Base-by-base conservation (phyloP, 2,329 filamentous ascomycete species). In the Nemania diffusa region DNA sequence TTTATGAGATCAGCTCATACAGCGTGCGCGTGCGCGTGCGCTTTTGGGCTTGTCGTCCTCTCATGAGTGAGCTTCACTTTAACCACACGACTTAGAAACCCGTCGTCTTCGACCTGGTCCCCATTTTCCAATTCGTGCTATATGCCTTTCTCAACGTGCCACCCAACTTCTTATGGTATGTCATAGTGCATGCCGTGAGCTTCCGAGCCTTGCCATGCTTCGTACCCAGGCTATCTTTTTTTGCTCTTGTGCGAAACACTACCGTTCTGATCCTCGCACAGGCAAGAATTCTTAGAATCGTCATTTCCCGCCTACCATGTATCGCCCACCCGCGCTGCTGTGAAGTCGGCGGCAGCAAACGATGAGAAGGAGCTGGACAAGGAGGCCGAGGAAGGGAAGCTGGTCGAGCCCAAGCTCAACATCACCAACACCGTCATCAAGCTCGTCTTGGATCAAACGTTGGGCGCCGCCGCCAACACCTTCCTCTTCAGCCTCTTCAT, bases 161-260 rank as follows among this genome's bases (percentile, higher is more conserved):
- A 2, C 92, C 92, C 51, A 97, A 97, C 80, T 92, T 93, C 76
- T 77, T 92, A 73, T 97, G 93, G 94, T 89, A 78, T 73, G 63
- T 67, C 27, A 13, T 20, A 29, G 32, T 20, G 17, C 34, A 13
- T 37, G 29, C 26, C 24, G 50, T 20, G 26, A 24, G 29, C 32
- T 26, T 34, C n/a, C 22, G 22, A 29, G 15, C 24, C 32, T 32
- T 24, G 22, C 42, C 20, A 53, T 34, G 6, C 13, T 13, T 20
- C n/a, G 20, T 15, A 40, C 50, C 9, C 3, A n/a, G 44, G n/a
- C 11, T 40, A 5, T 17, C 15, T n/a, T 0, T 15, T 27, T 29
- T 32, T 26, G 26, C 34, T 29, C 22, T 17, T 27, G 6, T 11
- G 22, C 15, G 3, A 7, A 50, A 20, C 22, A 11, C 13, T 11